A percentile compares a stretch with the other conserved stretches of the same genome.
These are phyloP conservation scores for Oryza longistaminata DNA, from an alignment of 176 grass and related monocot species.

Conservation along the genomic window DNA sequence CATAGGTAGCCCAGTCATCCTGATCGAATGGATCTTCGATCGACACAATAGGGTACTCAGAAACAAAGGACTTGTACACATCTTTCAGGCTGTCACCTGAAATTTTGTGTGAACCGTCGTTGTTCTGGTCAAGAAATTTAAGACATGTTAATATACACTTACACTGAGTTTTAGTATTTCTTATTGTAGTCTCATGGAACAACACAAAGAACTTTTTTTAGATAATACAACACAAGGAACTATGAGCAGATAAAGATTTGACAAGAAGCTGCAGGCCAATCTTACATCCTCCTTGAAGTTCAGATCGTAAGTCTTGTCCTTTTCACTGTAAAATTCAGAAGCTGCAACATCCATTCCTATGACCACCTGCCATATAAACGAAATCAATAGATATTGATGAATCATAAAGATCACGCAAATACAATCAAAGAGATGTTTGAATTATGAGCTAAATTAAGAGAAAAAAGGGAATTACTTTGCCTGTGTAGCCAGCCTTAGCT, in stretches of 20 bases:
- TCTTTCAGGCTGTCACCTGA: constrained; percentile 76
- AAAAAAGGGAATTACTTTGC: constrained; percentile 49
- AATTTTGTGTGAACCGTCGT: constrained; percentile 81
- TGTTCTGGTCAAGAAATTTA: constrained; percentile 55
- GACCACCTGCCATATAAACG: constrained; percentile 55
- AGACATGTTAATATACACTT: neutral
- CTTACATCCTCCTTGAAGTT: constrained; percentile 93
- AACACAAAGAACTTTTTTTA: neutral
- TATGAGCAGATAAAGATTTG: neutral
- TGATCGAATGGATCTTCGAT: constrained; percentile 96
- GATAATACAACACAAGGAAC: no score
- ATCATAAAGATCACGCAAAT: neutral
- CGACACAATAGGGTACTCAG: constrained; percentile 91
- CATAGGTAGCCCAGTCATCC: constrained; percentile 89
- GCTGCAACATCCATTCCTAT: constrained; percentile 98
- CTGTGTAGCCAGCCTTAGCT: constrained; percentile 92
- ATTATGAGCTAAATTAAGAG: neutral
- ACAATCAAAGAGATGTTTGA: neutral
- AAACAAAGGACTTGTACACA: constrained; percentile 79
- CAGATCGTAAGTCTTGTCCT: constrained; percentile 80
- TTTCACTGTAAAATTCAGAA: constrained; percentile 82
- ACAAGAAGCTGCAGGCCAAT: neutral
- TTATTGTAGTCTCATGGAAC: neutral
- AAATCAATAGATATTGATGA: neutral
- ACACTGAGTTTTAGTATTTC: neutral